Base-by-base conservation (phyloP, 805 yeast genomes). In the Blastobotrys peoriensis region DNA sequence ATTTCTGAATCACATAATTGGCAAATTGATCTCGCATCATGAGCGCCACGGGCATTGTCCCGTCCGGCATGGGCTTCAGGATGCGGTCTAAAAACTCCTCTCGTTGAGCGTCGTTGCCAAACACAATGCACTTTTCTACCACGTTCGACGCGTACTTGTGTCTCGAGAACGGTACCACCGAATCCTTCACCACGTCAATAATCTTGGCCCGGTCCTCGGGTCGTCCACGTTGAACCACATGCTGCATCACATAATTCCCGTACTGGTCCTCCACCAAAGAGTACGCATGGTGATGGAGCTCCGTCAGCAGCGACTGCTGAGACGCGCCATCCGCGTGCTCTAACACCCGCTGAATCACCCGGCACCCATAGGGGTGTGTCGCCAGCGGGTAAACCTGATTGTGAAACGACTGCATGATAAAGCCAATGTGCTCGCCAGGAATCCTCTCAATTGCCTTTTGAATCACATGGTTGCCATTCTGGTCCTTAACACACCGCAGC, bases 21-120 rank as follows among this genome's bases (percentile, higher is more conserved):
- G 98, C 99, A 67, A 83, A 93, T 62, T 93, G 98, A 63, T 93
- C 99, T 61, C 86, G 86, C 87, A 93, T 88, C 98, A 93, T 89
- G 47, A 83, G 70, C 19, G 89, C 85, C 54, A 93, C 71, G 5
- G 94, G 80, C 1, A 60, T 55, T 15, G 57, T 49, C 19, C 63
- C 63, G 33, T 54, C 59, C 35, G 37, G 45, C 36, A 45, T 51
- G 46, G 40, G 50, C 25, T 43, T 45, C 21, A 64, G 55, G 13
- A 91, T 86, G 55, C 79, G 84, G 45, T 75, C 77, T 47, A 84
- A 75, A 34, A 91, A 75, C 33, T 69, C 60, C 48, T 68, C 65
- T 50, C 88, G 74, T 63, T 88, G 94, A 4, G 65, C 69, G 5
- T 67, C 63, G 15, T 76, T 71, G 38, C 96, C 94, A 62, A 73